Base-by-base conservation (phyloP, 2,329 filamentous ascomycete genomes). In the Epichloe gansuensis region DNA sequence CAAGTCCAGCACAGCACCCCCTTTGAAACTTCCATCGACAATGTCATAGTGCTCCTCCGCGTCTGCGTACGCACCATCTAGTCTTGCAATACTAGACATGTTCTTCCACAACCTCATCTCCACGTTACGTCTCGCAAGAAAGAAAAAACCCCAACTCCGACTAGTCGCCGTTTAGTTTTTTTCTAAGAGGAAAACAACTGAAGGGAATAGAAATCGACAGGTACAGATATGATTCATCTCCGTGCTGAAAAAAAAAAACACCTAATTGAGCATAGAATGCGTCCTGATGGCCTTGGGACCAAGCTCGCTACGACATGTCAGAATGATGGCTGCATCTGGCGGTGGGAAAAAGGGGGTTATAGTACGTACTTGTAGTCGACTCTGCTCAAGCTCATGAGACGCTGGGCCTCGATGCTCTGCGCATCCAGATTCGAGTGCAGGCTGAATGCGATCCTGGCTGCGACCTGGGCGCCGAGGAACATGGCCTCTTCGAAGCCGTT, bases 391-490 rank as follows among this genome's bases (percentile, higher is more conserved):
- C 76, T 80, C 75, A 80, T 80, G 53, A 72, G 61, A 44, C 76
- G 69, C 65, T 80, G 77, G 15, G 71, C 70, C 63, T 82, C 78
- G 45, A 73, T 56, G 15, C 71, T 70, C 57, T 72, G 68, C 31
- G 69, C 72, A 53, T 82, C 78, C 61, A 80, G 65, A 60, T 81
- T 81, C 17, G 65, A 64, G 58, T 82, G 78, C 58, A 80, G 67
- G 60, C 77, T 80, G 60, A 77, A 82, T 2, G 76, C 77, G 51
- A 81, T 71, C 21, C 78, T 68, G 2, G 87, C 89, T 1, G 87
- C 88, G 35, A 95, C 86, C 69, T 95, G 88, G 2, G 88, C 87
- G 11, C 91, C 91, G 6, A 96, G 73, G 69, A 96, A 95, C 63
- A 83, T 81, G 48, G 86, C 82, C 69, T 96, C 91, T 63, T 96